These are phyloP conservation scores for Paxillus ammoniavirescens DNA, from an alignment of 768 basidiomycete species.

Conservation along the genomic window DNA sequence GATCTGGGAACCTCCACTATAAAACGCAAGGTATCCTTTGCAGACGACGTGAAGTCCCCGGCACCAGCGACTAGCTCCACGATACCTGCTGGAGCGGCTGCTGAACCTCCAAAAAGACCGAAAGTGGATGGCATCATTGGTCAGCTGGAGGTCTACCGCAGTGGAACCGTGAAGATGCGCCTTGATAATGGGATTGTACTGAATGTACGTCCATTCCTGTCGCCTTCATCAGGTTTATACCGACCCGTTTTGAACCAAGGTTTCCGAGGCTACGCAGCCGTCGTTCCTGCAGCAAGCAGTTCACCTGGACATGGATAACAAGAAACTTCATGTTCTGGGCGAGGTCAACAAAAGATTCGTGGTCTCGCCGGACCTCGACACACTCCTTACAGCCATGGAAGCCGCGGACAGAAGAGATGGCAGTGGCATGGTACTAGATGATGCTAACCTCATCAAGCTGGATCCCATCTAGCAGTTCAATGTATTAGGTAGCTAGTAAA, in stretches of 20 bases:
- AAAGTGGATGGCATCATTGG: slow-evolving; percentile 78
- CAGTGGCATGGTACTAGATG: slow-evolving; percentile 33
- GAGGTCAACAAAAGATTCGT: slow-evolving; percentile 84
- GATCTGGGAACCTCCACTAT: slow-evolving; percentile 24
- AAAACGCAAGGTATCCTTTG: slow-evolving; percentile 59
- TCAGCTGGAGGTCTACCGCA: slow-evolving; percentile 79
- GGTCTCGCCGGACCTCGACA: slow-evolving; percentile 80
- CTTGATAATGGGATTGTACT: slow-evolving; percentile 77
- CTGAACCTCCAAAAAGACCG: slow-evolving; percentile 30
- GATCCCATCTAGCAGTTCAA: slow-evolving; percentile 28
- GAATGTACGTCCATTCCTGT: slow-evolving; percentile 51
- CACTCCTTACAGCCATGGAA: slow-evolving; percentile 67
- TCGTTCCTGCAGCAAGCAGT: slow-evolving; percentile 90
- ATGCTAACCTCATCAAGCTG: slow-evolving; percentile 55
- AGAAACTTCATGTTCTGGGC: slow-evolving; percentile 72
- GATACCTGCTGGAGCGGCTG: slow-evolving; percentile 18
- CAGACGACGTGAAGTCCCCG: slow-evolving; percentile 55
- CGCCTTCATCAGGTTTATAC: not conserved
- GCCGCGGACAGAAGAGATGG: slow-evolving; percentile 38
- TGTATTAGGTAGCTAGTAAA: not conserved
- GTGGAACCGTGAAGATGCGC: slow-evolving; percentile 85
- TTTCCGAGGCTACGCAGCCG: slow-evolving; percentile 77
- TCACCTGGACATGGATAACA: slow-evolving; percentile 58
- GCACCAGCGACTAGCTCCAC: slow-evolving; percentile 27
- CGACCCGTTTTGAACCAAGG: slow-evolving; percentile 40